These are phyloP conservation scores for Penicillium longicatenatum DNA, from an alignment of 495 filamentous ascomycete species.

Conservation along the genomic window DNA sequence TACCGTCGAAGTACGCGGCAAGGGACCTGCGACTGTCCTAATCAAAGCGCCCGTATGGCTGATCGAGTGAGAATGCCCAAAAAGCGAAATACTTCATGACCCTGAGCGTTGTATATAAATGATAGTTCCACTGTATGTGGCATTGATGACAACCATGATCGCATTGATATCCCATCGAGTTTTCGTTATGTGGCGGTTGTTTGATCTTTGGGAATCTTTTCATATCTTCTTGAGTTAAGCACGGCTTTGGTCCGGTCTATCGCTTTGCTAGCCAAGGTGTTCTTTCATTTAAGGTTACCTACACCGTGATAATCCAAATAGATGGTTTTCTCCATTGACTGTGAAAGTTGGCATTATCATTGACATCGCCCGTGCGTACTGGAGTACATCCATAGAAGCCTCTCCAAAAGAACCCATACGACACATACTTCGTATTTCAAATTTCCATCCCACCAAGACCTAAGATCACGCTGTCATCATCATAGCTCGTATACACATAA, in stretches of 20 bases:
- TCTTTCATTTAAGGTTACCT: not conserved
- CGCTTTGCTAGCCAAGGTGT: not conserved
- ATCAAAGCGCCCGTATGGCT: constrained; percentile 90
- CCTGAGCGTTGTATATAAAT: constrained; percentile 7
- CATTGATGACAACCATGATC: constrained; percentile 10
- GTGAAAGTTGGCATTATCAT: too few relatives aligned
- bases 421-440: too few relatives aligned
- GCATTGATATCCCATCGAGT: constrained; percentile 25
- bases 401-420: too few relatives aligned
- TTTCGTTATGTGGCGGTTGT: constrained; percentile 12
- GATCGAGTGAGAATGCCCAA: constrained; percentile 38
- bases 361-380: too few relatives aligned
- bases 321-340: not conserved
- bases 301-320: not conserved
- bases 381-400: too few relatives aligned
- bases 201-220: not conserved
- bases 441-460: too few relatives aligned
- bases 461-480: too few relatives aligned
- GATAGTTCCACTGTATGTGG: not conserved
- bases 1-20: constrained; percentile 74
- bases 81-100: not conserved
- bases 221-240: not conserved
- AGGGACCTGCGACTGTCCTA: constrained; percentile 67
- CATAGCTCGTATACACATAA: too few relatives aligned
- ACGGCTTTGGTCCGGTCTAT: not conserved